These are phyloP conservation scores for Colletotrichum higginsianum DNA, from an alignment of 2,329 filamentous ascomycete genomes.

Conservation along the genomic window DNA sequence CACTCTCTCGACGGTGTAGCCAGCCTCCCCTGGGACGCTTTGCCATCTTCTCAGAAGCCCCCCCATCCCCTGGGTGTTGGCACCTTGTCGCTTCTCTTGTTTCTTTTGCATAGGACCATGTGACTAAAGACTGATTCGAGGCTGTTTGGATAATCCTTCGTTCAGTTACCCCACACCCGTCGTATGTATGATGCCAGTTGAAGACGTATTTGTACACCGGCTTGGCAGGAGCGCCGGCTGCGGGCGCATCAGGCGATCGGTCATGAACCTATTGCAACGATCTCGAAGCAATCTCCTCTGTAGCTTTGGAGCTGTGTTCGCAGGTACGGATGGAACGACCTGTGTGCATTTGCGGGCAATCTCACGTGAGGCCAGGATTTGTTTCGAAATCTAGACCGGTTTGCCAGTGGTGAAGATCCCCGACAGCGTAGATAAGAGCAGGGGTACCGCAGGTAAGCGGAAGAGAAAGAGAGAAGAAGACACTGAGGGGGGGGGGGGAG, in stretches of 20 bases:
- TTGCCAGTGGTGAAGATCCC: conserved; percentile 13
- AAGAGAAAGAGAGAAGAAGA: conserved; percentile 9
- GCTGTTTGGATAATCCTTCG: conserved; percentile 30
- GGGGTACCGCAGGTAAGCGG: conserved; percentile 8
- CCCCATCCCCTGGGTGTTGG: neutral
- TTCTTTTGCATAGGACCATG: conserved; percentile 14
- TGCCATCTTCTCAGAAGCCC: neutral
- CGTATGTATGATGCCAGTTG: conserved; percentile 7
- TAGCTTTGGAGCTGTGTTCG: neutral
- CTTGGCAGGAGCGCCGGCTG: conserved; percentile 12
- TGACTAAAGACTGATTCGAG: conserved; percentile 18
- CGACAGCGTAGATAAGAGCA: conserved; percentile 26
- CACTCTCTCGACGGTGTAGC: neutral
- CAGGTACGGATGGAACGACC: neutral
- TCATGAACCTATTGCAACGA: neutral
- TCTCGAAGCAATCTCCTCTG: neutral
- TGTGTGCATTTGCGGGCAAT: conserved; percentile 13
- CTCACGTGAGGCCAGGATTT: conserved; percentile 11
- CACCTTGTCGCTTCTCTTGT: conserved; percentile 8
- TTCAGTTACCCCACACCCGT: conserved; percentile 24
- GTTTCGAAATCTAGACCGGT: neutral
- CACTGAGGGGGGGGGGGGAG: neutral
- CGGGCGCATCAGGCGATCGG: conserved; percentile 16
- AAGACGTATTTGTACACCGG: conserved; percentile 5
- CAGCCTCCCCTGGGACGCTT: neutral